A percentile compares a stretch with the other conserved stretches of the same genome.
Evolutionary conservation across 805 yeast species (phyloP).

Genomic region (Cyberlindnera nakhonratchasimensis): DNA sequence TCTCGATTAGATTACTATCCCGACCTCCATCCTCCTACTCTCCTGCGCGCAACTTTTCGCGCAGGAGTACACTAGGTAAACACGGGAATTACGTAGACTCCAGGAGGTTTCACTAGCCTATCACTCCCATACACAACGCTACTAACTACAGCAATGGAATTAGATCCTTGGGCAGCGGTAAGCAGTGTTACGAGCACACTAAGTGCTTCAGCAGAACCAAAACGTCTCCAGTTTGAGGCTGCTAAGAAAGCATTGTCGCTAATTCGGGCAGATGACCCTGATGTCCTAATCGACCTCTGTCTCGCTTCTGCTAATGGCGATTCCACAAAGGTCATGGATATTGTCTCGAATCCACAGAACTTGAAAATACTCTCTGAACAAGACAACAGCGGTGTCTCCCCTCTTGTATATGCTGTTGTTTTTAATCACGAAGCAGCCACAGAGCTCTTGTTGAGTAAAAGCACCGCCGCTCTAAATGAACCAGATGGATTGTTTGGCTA

Average conservation of each 20-base stretch:
- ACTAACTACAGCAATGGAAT: conserved; percentile 13
- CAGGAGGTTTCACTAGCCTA: too few species aligned
- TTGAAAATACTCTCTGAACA: conserved; percentile 26
- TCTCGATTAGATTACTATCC: too few species aligned
- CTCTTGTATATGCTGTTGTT: conserved; percentile 52
- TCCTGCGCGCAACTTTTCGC: too few species aligned
- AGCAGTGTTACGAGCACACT: conserved; percentile 1
- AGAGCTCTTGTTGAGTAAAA: conserved; percentile 30
- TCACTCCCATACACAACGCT: too few species aligned
- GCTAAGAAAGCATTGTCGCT: conserved; percentile 20
- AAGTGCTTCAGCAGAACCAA: conserved; percentile 9
- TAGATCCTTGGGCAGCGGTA: conserved; percentile 16
- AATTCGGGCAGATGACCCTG: conserved; percentile 10
- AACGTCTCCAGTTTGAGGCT: conserved; percentile 15
- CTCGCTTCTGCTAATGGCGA: conserved; percentile 40
- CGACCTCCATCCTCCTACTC: too few species aligned
- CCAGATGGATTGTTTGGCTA: conserved; percentile 48
- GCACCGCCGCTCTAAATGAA: conserved; percentile 11
- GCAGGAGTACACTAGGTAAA: too few species aligned
- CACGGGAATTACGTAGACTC: too few species aligned
- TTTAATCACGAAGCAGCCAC: conserved; percentile 47
- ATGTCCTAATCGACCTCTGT: conserved; percentile 31
- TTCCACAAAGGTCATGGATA: conserved; percentile 11
- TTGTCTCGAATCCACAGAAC: conserved; percentile 29
- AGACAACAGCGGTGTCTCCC: conserved; percentile 42